Evolutionary conservation across 2,329 filamentous ascomycete species (phyloP).

Genomic region (Uncinocarpus reesii): DNA sequence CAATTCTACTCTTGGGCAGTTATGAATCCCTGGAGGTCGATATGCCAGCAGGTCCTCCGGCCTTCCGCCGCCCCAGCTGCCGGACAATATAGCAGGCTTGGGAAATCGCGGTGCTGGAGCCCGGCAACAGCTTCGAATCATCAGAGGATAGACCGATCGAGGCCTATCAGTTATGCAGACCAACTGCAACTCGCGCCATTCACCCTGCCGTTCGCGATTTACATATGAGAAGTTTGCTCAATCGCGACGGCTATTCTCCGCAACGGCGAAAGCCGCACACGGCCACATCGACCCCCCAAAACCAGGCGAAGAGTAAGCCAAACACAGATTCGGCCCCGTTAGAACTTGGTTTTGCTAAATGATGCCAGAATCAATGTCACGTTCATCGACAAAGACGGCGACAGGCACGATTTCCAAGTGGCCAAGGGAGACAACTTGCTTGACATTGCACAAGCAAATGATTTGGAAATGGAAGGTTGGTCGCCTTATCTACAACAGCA

Average conservation of each 20-base stretch:
- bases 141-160: not conserved
- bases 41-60: conserved; percentile 10
- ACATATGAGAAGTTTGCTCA: not conserved
- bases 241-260: conserved; percentile 14
- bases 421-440: conserved; percentile 82
- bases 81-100: conserved; percentile 3
- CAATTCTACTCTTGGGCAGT: not conserved
- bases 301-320: conserved; percentile 75
- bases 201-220: not conserved
- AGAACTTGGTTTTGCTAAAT: conserved; percentile 2
- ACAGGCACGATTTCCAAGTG: conserved; percentile 66
- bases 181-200: not conserved
- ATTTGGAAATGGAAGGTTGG: conserved; percentile 91
- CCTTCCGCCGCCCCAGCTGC: not conserved
- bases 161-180: not conserved
- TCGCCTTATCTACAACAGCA: not conserved
- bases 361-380: conserved; percentile 65
- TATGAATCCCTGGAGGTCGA: conserved; percentile 9
- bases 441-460: conserved; percentile 87
- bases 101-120: conserved; percentile 7
- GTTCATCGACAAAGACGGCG: conserved; percentile 84
- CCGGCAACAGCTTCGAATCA: conserved; percentile 1
- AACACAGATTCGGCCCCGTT: not conserved
- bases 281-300: conserved; percentile 76
- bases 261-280: conserved; percentile 52